Percentiles rank a stretch among this genome's conserved stretches.
phyloP scores from a whole-genome alignment of 176 grass and related monocot genomes.

The Tuctoria greenei region DNA sequence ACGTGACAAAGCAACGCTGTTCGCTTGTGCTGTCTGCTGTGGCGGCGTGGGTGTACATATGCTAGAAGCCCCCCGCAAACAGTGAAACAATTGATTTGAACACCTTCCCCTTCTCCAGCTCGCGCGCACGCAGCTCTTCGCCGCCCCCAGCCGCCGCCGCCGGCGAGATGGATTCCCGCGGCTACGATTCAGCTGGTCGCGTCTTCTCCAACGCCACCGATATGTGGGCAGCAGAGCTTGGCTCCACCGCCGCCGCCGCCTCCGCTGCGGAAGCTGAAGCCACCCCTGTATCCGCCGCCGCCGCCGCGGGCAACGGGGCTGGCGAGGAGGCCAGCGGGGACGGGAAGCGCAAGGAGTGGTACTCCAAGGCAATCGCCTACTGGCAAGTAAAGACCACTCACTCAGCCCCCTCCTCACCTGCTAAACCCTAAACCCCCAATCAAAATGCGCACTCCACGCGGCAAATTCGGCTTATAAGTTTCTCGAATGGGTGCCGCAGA shows the following conservation, averaged over 20 bases:
- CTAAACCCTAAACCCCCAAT: slow-evolving; percentile 37
- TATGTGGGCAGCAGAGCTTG: slow-evolving; percentile 89
- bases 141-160: slow-evolving; percentile 32
- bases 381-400: slow-evolving; percentile 72
- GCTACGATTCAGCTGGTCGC: slow-evolving; percentile 73
- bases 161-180: slow-evolving; percentile 64
- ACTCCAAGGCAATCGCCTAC: slow-evolving; percentile 92
- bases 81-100: neutral
- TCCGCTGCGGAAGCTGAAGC: slow-evolving; percentile 11
- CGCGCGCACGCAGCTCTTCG: neutral
- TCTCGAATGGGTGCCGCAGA: slow-evolving; percentile 46
- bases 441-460: neutral
- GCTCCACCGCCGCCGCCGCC: slow-evolving; percentile 27
- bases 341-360: slow-evolving; percentile 71
- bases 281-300: neutral
- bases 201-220: slow-evolving; percentile 74
- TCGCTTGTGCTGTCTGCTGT: too few relatives aligned
- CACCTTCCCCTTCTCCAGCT: neutral
- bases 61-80: neutral
- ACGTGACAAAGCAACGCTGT: too few relatives aligned
- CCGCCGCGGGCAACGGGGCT: slow-evolving; percentile 17
- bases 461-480: slow-evolving; percentile 16
- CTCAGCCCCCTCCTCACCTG: neutral
- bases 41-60: neutral
- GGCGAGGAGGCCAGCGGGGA: slow-evolving; percentile 27